These are phyloP conservation scores for Tulasnella sp. DNA, from an alignment of 768 basidiomycete genomes.

Conservation along the genomic window DNA sequence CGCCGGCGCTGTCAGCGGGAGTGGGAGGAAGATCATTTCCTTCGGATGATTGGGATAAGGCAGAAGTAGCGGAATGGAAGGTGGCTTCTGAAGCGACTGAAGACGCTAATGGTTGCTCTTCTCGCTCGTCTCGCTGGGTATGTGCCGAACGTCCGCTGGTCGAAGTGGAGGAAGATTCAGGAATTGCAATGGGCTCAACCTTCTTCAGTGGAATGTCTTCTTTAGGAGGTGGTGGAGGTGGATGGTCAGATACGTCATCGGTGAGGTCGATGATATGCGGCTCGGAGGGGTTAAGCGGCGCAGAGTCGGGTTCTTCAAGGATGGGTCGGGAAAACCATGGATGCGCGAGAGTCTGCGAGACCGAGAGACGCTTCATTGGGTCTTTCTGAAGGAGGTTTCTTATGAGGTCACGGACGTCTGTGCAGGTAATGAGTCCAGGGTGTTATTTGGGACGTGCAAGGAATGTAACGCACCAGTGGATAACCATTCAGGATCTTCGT, in stretches of 20 bases:
- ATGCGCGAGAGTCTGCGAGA: slow-evolving; percentile 78
- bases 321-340: slow-evolving; percentile 60
- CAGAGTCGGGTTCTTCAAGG: slow-evolving; percentile 13
- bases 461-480: slow-evolving; percentile 52
- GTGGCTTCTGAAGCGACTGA: slow-evolving; percentile 22
- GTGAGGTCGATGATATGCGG: slow-evolving; percentile 10
- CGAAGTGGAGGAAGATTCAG: background rate
- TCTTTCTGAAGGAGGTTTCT: slow-evolving; percentile 69
- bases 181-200: background rate
- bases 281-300: slow-evolving; percentile 9
- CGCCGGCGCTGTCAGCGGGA: slow-evolving; percentile 28
- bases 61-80: slow-evolving; percentile 24
- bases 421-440: slow-evolving; percentile 17
- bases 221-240: background rate
- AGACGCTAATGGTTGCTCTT: slow-evolving; percentile 22
- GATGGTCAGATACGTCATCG: background rate
- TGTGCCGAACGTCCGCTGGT: background rate
- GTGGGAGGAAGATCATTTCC: slow-evolving; percentile 27
- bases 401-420: slow-evolving; percentile 83
- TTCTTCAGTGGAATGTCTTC: background rate
- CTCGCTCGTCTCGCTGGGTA: slow-evolving; percentile 20
- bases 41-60: slow-evolving; percentile 24
- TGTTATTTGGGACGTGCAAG: background rate
- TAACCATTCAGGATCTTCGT: slow-evolving; percentile 89
- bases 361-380: slow-evolving; percentile 62